Evolutionary conservation across 73 alveolate species (phyloP).

Genomic region (Effrenium voratum): DNA sequence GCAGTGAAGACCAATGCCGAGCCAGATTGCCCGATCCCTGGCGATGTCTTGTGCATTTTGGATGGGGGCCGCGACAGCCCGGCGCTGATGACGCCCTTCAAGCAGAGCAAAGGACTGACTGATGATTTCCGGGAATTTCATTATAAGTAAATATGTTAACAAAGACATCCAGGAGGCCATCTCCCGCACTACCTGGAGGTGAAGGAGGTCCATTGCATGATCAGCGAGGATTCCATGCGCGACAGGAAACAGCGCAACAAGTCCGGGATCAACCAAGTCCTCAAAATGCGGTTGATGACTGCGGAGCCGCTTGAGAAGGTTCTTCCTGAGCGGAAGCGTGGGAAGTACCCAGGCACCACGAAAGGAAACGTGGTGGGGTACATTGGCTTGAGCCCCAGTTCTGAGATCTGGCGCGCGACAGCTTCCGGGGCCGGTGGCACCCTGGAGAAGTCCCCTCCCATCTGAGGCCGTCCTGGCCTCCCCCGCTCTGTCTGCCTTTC

Average conservation of each 20-base stretch:
- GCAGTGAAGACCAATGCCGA: background rate
- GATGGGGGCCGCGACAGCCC: slow-evolving; percentile 16
- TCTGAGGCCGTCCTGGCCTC: too few relatives aligned
- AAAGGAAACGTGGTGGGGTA: background rate
- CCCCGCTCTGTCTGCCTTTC: too few relatives aligned
- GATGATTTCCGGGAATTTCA: background rate
- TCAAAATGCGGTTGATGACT: background rate
- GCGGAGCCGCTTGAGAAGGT: slow-evolving; percentile 28
- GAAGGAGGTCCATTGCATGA: background rate
- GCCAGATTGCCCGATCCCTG: slow-evolving; percentile 3
- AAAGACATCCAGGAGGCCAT: background rate
- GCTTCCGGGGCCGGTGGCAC: too few relatives aligned
- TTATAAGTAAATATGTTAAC: too few relatives aligned
- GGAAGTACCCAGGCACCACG: slow-evolving; percentile 21
- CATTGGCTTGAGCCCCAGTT: background rate
- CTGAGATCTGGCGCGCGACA: background rate
- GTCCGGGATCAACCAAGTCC: background rate
- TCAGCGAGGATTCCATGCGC: background rate
- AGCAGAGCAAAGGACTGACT: background rate
- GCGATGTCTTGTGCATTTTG: background rate
- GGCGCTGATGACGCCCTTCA: slow-evolving; percentile 14
- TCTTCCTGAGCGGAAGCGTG: background rate
- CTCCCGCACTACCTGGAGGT: slow-evolving; percentile 5
- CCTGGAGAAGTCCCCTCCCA: too few relatives aligned
- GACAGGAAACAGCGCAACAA: background rate